Conservation (phyloP, 805 yeast genomes). For the Candida caryicola region DNA sequence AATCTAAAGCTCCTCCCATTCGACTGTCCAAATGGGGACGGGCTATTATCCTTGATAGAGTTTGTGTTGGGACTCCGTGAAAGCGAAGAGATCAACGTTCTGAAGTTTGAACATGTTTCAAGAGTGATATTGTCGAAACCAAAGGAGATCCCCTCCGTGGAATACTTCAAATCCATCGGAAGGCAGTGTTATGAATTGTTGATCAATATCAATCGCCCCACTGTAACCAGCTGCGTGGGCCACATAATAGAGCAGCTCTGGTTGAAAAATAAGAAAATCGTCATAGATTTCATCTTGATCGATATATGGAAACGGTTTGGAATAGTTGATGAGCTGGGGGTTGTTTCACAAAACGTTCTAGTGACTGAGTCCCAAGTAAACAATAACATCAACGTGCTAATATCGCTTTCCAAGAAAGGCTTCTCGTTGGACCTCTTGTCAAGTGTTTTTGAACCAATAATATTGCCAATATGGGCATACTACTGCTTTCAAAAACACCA, state of each 20-base stretch:
- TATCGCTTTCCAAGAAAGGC: slow-evolving; percentile 53
- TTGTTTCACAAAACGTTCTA: slow-evolving; percentile 20
- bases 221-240: slow-evolving; percentile 53
- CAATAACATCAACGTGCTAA: slow-evolving; percentile 61
- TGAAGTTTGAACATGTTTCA: slow-evolving; percentile 65
- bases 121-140: slow-evolving; percentile 67
- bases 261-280: slow-evolving; percentile 46
- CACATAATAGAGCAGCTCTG: slow-evolving; percentile 54
- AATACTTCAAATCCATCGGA: slow-evolving; percentile 60
- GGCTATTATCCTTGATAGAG: slow-evolving; percentile 73
- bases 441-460: slow-evolving; percentile 29
- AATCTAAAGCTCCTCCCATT: slow-evolving; percentile 55
- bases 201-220: slow-evolving; percentile 58
- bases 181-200: slow-evolving; percentile 61
- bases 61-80: slow-evolving; percentile 76
- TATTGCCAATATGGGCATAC: slow-evolving; percentile 45
- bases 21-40: slow-evolving; percentile 52
- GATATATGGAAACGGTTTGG: slow-evolving; percentile 45
- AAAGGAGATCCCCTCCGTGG: slow-evolving; percentile 36
- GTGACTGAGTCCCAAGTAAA: slow-evolving; percentile 52
- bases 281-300: slow-evolving; percentile 57
- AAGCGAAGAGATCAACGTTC: slow-evolving; percentile 62
- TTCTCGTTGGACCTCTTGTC: slow-evolving; percentile 22
- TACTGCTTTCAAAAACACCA: slow-evolving; percentile 31
- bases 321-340: slow-evolving; percentile 24